Conservation (phyloP, 2,329 filamentous ascomycete species). For the Colletotrichum costaricense region DNA sequence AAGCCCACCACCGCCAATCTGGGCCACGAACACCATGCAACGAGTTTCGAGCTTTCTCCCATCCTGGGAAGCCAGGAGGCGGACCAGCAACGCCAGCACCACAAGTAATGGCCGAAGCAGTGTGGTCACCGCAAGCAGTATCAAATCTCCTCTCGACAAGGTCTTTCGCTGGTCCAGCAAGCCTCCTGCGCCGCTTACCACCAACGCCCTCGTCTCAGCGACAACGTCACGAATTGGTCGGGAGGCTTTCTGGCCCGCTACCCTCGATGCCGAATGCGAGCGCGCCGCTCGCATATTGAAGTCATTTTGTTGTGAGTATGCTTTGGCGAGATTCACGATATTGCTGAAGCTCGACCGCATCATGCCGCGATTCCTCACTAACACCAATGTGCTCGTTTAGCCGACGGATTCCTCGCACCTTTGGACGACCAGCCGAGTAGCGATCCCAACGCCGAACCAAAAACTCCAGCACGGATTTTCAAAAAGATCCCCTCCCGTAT, state of each 20-base stretch:
- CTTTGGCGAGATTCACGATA: too few relatives aligned
- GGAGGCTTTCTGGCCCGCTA: conserved; percentile 88
- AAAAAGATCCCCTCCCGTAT: conserved; percentile 90
- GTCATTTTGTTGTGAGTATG: conserved; percentile 83
- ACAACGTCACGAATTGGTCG: conserved; percentile 75
- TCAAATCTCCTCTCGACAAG: conserved; percentile 46
- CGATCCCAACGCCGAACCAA: conserved; percentile 50
- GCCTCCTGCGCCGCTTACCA: conserved; percentile 67
- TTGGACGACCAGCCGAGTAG: conserved; percentile 47
- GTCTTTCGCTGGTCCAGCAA: conserved; percentile 58
- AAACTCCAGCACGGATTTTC: conserved; percentile 63
- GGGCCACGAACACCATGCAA: conserved; percentile 48
- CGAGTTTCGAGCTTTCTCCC: conserved; percentile 56
- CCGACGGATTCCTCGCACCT: conserved; percentile 66
- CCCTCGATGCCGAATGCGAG: conserved; percentile 88
- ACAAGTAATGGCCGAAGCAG: conserved; percentile 27
- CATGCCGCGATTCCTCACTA: conserved; percentile 21
- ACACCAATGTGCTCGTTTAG: conserved; percentile 46
- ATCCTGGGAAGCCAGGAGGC: conserved; percentile 58
- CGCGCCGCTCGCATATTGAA: conserved; percentile 90
- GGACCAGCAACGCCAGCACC: conserved; percentile 39
- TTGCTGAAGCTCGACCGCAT: background rate
- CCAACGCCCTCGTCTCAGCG: conserved; percentile 61
- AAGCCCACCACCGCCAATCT: background rate
- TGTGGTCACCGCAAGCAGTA: conserved; percentile 39